These are phyloP conservation scores for Lipomyces japonicus DNA, from an alignment of 805 yeast genomes.

Conservation along the genomic window DNA sequence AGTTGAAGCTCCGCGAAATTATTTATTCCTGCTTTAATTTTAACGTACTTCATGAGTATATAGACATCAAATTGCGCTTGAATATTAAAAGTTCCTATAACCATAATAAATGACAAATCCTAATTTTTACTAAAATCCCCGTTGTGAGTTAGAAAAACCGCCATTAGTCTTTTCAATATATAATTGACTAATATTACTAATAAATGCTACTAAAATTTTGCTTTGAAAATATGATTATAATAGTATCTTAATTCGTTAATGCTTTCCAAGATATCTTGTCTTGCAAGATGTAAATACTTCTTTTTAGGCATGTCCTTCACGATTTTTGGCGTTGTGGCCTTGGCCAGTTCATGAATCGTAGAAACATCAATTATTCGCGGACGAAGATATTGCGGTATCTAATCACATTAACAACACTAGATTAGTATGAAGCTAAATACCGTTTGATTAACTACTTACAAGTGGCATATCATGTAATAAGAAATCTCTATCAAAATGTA, in stretches of 20 bases:
- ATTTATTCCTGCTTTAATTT: no score
- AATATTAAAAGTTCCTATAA: background rate
- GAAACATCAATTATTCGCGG: slow-evolving; percentile 88
- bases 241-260: slow-evolving; percentile 79
- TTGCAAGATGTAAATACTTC: slow-evolving; percentile 74
- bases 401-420: slow-evolving; percentile 32
- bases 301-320: slow-evolving; percentile 59
- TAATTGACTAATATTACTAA: background rate
- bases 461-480: slow-evolving; percentile 78
- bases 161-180: background rate
- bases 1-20: no score
- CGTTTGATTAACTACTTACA: no score
- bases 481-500: slow-evolving; percentile 85
- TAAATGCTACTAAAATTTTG: background rate
- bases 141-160: background rate
- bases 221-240: slow-evolving; percentile 30
- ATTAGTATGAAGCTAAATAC: background rate
- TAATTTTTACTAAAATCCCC: background rate
- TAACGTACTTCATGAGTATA: no score
- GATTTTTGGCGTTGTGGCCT: slow-evolving; percentile 66
- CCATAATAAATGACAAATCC: background rate
- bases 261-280: slow-evolving; percentile 80
- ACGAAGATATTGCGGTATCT: slow-evolving; percentile 46
- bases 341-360: slow-evolving; percentile 70
- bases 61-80: background rate